Evolutionary conservation across 2,329 filamentous ascomycete species (phyloP), one percentile per base, ranked within the genome.

Genomic region (Myriangium duriaei): DNA sequence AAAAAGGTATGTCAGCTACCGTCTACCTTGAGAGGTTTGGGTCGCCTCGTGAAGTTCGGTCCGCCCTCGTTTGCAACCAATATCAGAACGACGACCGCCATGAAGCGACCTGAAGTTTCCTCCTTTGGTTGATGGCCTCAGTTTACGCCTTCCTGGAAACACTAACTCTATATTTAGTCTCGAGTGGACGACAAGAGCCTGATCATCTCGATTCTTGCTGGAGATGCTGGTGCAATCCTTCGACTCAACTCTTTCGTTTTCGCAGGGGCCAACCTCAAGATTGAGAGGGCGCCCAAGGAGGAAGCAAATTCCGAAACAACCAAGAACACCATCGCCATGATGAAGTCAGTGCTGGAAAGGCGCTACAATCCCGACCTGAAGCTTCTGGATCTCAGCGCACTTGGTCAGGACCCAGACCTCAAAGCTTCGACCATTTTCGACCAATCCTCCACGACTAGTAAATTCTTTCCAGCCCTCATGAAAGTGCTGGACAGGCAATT

Each of bases 401-500:
- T 96, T 7, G 78, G 73, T 19, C 65, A 72, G 33, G 88, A 96
- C 50, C 63, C 74, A 2, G 73, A 78, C 41, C 71, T 96, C 4
- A 67, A 76, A 38, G 67, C 72, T 30, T 76, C 86, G 59, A 82
- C 82, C 26, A 81, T 88, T 51, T 86, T 93, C 55, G 72, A 76
- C 44, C 74, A 66, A 42, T 73, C 71, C 42, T 75, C 79, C 3
- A 78, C 77, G 1, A 76, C 81, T 32, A 73, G 81, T 45, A 98
- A 95, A 57, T 82, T 94, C 45, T 95, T 96, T 62, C 83, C 82
- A 37, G 88, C 83, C 1, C 68, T 96, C 44, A 93, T 96, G 82
- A 76, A 75, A 42, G 77, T 95, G 32, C 86, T 83, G 55, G 78
- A 92, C 37, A 65, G 74, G 43, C 71, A 80, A 12, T 93, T 94